A percentile compares a stretch with the other conserved stretches of the same genome.
Conservation (phyloP, 2,329 filamentous ascomycete genomes). For the Trichoderma harzianum region DNA sequence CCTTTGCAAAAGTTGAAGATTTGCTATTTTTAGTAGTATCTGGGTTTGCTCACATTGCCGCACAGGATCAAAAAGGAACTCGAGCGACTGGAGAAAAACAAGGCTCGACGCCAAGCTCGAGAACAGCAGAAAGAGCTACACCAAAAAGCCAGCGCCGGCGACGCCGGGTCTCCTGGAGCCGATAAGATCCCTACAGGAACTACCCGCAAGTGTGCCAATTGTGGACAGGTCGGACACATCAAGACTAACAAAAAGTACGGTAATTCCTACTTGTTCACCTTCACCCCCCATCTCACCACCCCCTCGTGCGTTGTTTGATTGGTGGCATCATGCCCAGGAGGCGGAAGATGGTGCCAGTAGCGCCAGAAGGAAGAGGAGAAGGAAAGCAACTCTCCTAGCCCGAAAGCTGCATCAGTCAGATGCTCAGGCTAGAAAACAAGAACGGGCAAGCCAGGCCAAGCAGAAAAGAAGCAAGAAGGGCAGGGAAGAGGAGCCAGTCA, state of each 20-base stretch:
- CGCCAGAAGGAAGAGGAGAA: conserved; percentile 19
- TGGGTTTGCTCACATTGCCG: background rate
- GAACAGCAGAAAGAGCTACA: conserved; percentile 79
- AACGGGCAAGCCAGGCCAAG: conserved; percentile 16
- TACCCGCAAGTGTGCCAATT: conserved; percentile 93
- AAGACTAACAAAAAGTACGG: conserved; percentile 97
- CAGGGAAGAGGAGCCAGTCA: conserved; percentile 20
- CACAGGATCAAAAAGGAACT: conserved; percentile 59
- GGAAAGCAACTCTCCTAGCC: conserved; percentile 22
- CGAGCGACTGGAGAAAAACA: conserved; percentile 82
- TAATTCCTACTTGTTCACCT: conserved; percentile 22
- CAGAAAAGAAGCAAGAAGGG: conserved; percentile 13
- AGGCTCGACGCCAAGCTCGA: conserved; percentile 81
- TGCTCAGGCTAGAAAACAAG: conserved; percentile 18
- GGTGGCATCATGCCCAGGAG: conserved; percentile 27
- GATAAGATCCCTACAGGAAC: conserved; percentile 63
- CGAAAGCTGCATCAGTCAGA: conserved; percentile 26
- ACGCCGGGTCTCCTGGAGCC: conserved; percentile 46
- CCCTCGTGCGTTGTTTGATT: conserved; percentile 32
- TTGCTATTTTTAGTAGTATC: background rate
- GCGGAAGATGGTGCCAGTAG: conserved; percentile 16
- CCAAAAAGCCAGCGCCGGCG: conserved; percentile 42
- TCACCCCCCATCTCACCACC: conserved; percentile 27
- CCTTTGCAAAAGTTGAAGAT: background rate
- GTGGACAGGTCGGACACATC: conserved; percentile 94